Base-by-base conservation (phyloP, 495 filamentous ascomycete species). In the Parathielavia appendiculata region DNA sequence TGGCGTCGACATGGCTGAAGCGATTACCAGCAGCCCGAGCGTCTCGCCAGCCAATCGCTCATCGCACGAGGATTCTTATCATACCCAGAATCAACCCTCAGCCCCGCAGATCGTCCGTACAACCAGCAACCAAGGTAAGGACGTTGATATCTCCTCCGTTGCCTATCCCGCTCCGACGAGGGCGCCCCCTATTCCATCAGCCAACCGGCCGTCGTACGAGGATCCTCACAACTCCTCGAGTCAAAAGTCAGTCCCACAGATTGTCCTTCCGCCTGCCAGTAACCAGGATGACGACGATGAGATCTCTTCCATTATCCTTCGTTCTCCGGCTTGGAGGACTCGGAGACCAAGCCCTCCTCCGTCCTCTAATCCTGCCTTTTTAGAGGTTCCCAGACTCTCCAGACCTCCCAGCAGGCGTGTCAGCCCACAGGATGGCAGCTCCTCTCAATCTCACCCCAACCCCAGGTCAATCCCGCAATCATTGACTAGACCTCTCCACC, bases 401-500 rank as follows among this genome's bases (percentile, higher is more conserved):
- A 34, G 19, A 23, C 48, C 32, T 0, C 2, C 35, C 13, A 43
- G 38, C 11, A 35, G 19, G 19, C 12, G 13, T 9, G 0, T 12
- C 13, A 2, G 1, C 11, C 7, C 32, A 13, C 32, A 38, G 17
- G 16, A 13, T 17, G 9, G n/a, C 32, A 13, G 32, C 22, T 51
- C 48, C 17, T 38, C 32, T 9, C 32, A 51, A 36, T 2, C 13
- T 43, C 43, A 22, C 40, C 11, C 39, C 13, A 9, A 10, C 35
- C 35, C 35, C 4, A 38, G 35, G 2, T 38, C 35, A 1, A 14
- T 38, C 35, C 35, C 35, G 1, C 39, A 41, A 16, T 57, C 61
- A 14, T 54, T 22, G 11, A 63, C 63, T 1, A 47, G 45, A 6
- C 38, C 54, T 4, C 17, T 61, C 17, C 51, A 66, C 35, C 63